phyloP scores from a whole-genome alignment of 2,329 filamentous ascomycete species.

The Colletotrichum magnum region DNA sequence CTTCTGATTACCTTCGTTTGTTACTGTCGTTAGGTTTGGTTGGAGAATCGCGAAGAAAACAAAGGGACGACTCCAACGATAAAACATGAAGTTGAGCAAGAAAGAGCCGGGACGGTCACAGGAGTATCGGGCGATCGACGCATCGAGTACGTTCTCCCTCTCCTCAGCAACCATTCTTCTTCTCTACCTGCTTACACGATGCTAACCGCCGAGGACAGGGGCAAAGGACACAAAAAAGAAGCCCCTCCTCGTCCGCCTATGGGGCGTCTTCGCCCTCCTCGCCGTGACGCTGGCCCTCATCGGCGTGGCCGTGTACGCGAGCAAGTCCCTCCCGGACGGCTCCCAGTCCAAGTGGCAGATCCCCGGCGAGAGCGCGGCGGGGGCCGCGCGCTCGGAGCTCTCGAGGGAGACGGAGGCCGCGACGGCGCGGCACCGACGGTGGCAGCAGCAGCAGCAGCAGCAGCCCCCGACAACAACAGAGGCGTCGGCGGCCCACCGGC shows the following conservation, averaged over 20 bases:
- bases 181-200: background rate
- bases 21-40: too few relatives aligned
- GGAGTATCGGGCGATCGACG: conserved; percentile 7
- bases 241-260: conserved; percentile 28
- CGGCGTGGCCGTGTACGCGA: conserved; percentile 17
- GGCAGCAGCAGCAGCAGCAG: too few relatives aligned
- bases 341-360: conserved; percentile 27
- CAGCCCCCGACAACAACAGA: too few relatives aligned
- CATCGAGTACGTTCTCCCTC: background rate
- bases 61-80: background rate
- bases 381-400: background rate
- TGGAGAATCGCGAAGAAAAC: background rate
- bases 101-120: background rate
- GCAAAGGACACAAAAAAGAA: conserved; percentile 6
- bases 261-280: conserved; percentile 30
- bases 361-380: background rate
- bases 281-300: conserved; percentile 33
- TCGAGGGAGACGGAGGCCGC: background rate
- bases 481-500: too few relatives aligned
- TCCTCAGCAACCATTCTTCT: too few relatives aligned
- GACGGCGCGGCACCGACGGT: too few relatives aligned
- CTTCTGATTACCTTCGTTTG: background rate
- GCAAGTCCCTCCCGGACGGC: conserved; percentile 23
- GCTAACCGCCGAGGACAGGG: conserved; percentile 5
- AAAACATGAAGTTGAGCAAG: conserved; percentile 6